phyloP scores from a whole-genome alignment of 345 rosid genomes.

The Moricandia moricandioides region DNA sequence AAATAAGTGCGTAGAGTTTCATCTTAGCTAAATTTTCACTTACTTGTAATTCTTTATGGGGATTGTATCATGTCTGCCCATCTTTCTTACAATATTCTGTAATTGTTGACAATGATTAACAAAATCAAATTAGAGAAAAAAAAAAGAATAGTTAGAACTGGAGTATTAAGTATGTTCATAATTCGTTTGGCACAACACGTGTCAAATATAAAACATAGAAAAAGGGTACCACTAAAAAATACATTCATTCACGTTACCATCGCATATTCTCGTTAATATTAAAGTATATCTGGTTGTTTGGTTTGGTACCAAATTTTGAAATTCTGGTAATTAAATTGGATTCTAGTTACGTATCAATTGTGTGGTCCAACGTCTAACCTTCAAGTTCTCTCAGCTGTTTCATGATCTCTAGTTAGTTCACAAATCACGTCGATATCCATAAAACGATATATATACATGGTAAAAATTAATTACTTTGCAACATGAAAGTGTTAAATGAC shows the following conservation, averaged over 20 bases:
- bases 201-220: neutral
- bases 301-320: constrained; percentile 4
- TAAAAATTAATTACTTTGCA: neutral
- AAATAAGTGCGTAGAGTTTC: too few relatives aligned
- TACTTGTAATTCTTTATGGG: too few relatives aligned
- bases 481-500: neutral
- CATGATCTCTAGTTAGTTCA: constrained; percentile 11
- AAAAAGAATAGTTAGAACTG: too few relatives aligned
- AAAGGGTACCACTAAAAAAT: neutral
- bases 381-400: constrained; percentile 14
- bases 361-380: constrained; percentile 25
- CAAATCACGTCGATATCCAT: constrained; percentile 5
- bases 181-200: neutral
- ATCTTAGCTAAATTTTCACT: too few relatives aligned
- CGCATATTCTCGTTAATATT: neutral
- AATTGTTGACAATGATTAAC: too few relatives aligned
- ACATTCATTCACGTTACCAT: neutral
- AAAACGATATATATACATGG: neutral
- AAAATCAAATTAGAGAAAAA: too few relatives aligned
- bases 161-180: neutral
- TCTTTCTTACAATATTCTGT: too few relatives aligned
- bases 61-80: too few relatives aligned
- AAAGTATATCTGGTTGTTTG: neutral
- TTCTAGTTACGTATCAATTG: neutral
- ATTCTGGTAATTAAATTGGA: neutral